Conservation (phyloP, 495 filamentous ascomycete species). For the Neohortaea acidophila region DNA sequence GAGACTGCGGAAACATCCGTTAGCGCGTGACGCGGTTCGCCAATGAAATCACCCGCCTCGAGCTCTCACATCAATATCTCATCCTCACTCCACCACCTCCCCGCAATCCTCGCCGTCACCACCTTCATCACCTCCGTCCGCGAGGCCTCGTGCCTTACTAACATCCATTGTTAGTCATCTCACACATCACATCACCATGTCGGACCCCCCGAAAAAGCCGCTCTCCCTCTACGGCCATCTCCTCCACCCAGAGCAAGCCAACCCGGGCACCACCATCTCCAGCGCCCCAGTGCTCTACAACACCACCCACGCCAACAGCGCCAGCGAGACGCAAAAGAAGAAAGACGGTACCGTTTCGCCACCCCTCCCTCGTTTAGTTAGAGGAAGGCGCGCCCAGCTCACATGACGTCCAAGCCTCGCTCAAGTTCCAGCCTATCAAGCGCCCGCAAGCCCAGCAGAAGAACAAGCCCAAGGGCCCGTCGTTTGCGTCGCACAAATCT, state of each 20-base stretch:
- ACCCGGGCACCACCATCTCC: slow-evolving; percentile 50
- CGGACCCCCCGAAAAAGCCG: slow-evolving; percentile 9
- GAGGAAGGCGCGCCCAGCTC: slow-evolving; percentile 35
- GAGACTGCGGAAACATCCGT: no score
- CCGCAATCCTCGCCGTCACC: background rate
- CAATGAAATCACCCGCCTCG: no score
- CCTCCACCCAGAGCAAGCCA: slow-evolving; percentile 35
- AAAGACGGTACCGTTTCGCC: slow-evolving; percentile 51
- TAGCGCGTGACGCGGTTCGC: no score
- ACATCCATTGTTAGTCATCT: background rate
- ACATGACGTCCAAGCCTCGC: slow-evolving; percentile 38
- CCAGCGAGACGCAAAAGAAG: slow-evolving; percentile 62
- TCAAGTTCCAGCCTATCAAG: slow-evolving; percentile 79
- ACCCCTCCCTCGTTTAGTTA: slow-evolving; percentile 20
- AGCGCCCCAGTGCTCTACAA: slow-evolving; percentile 68
- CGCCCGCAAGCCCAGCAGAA: slow-evolving; percentile 61
- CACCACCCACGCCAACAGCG: slow-evolving; percentile 33
- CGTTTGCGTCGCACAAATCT: background rate
- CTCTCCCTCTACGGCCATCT: slow-evolving; percentile 52
- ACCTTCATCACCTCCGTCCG: background rate
- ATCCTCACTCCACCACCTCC: background rate
- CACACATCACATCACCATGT: slow-evolving; percentile 19
- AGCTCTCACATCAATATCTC: background rate
- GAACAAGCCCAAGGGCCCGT: slow-evolving; percentile 41
- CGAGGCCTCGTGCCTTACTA: background rate